Evolutionary conservation across 2,329 filamentous ascomycete species (phyloP).

Genomic region (Aspergillus calidoustus): DNA sequence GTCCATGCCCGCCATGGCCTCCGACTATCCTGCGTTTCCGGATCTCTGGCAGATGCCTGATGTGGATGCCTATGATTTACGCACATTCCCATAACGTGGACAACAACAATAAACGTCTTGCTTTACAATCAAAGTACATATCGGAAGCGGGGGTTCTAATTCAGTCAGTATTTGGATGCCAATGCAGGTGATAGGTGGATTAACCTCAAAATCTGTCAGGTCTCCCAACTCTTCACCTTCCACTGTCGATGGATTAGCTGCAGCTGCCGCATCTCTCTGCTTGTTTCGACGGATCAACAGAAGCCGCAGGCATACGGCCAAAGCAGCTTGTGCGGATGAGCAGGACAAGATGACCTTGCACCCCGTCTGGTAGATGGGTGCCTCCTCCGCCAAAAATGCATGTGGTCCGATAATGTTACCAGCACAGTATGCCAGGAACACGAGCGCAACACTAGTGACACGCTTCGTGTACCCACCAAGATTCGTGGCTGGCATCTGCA

Average conservation of each 20-base stretch:
- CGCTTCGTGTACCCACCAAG: conserved; percentile 57
- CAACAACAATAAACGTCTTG: too few species aligned
- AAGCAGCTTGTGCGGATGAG: conserved; percentile 24
- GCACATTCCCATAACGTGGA: background rate
- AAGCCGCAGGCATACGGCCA: conserved; percentile 26
- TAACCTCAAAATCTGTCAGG: conserved; percentile 36
- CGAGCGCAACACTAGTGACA: conserved; percentile 51
- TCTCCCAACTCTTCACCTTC: conserved; percentile 27
- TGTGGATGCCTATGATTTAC: conserved; percentile 7
- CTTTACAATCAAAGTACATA: conserved; percentile 5
- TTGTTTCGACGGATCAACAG: conserved; percentile 28
- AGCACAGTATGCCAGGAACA: conserved; percentile 48
- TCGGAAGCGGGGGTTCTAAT: conserved; percentile 15
- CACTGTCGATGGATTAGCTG: background rate
- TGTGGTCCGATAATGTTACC: conserved; percentile 15
- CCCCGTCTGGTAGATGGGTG: conserved; percentile 56
- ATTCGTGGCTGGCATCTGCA: conserved; percentile 49
- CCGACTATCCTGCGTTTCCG: conserved; percentile 5
- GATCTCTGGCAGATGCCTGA: conserved; percentile 15
- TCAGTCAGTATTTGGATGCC: background rate
- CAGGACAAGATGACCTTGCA: conserved; percentile 55
- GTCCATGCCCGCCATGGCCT: conserved; percentile 6
- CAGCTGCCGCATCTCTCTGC: conserved; percentile 20
- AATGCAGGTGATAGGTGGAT: background rate
- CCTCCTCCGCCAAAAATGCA: conserved; percentile 22